A percentile compares a stretch with the other conserved stretches of the same genome.
phyloP scores from a whole-genome alignment of 768 basidiomycete genomes.

The Phaeotremella fagi region DNA sequence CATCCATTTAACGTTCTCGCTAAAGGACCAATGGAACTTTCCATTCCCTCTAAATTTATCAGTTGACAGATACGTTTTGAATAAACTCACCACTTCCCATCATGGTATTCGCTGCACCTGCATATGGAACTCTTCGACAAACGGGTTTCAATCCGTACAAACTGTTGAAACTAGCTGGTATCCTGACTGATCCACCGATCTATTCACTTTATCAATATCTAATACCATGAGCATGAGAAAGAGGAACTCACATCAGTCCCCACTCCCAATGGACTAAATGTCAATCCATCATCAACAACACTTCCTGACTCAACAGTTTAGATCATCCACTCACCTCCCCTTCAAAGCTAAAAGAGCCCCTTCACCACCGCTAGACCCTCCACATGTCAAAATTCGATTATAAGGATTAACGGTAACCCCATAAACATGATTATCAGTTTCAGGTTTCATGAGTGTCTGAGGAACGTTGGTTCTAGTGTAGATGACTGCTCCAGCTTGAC shows the following conservation, averaged over 20 bases:
- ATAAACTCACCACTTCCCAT: background rate
- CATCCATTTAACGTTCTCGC: background rate
- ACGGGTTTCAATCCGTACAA: conserved; percentile 33
- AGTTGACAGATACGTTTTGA: background rate
- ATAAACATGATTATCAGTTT: conserved; percentile 20
- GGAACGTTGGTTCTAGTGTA: conserved; percentile 12
- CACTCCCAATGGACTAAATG: background rate
- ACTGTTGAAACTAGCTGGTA: conserved; percentile 64
- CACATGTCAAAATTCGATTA: conserved; percentile 26
- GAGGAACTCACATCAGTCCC: conserved; percentile 1
- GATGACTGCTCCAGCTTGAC: conserved; percentile 25
- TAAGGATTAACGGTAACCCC: conserved; percentile 32
- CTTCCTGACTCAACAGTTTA: background rate
- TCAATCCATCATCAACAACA: conserved; percentile 2
- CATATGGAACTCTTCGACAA: background rate
- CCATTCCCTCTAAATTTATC: conserved; percentile 1
- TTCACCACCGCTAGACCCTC: conserved; percentile 40
- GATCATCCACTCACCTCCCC: conserved; percentile 7
- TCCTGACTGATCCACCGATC: conserved; percentile 12
- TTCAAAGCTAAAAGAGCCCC: conserved; percentile 22
- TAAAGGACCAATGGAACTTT: conserved; percentile 4
- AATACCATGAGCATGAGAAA: background rate
- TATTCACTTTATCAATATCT: background rate
- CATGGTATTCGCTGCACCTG: conserved; percentile 1
- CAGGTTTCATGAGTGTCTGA: conserved; percentile 38